Evolutionary conservation across 2,329 filamentous ascomycete species (phyloP).

Genomic region (Trichoderma harzianum): DNA sequence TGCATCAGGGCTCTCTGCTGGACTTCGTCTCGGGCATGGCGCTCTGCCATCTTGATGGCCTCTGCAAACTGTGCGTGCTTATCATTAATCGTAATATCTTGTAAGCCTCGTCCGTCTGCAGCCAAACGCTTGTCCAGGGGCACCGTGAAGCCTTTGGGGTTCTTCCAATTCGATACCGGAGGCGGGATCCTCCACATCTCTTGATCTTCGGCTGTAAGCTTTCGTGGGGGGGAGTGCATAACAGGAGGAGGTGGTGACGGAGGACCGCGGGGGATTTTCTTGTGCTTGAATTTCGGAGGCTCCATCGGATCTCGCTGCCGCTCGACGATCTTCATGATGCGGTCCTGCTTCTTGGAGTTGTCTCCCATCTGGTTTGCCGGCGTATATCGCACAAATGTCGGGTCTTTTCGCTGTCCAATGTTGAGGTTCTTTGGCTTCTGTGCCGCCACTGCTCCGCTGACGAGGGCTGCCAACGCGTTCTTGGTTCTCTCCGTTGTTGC

Average conservation of each 20-base stretch:
- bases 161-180: slow-evolving; percentile 98
- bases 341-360: slow-evolving; percentile 80
- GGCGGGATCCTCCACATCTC: slow-evolving; percentile 90
- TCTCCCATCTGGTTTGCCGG: slow-evolving; percentile 96
- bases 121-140: slow-evolving; percentile 93
- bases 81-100: slow-evolving; percentile 96
- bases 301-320: slow-evolving; percentile 93
- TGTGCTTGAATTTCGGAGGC: slow-evolving; percentile 97
- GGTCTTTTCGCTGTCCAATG: slow-evolving; percentile 72
- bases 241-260: slow-evolving; percentile 90
- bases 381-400: slow-evolving; percentile 93
- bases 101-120: slow-evolving; percentile 84
- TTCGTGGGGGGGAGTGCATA: slow-evolving; percentile 91
- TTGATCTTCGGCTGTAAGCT: slow-evolving; percentile 94
- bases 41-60: slow-evolving; percentile 87
- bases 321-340: slow-evolving; percentile 98
- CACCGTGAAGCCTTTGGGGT: slow-evolving; percentile 96
- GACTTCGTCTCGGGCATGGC: slow-evolving; percentile 93
- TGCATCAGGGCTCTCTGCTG: slow-evolving; percentile 92
- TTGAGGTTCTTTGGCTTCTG: slow-evolving; percentile 97
- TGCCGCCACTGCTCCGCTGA: slow-evolving; percentile 80
- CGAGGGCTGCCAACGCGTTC: slow-evolving; percentile 75
- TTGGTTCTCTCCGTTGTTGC: slow-evolving; percentile 86
- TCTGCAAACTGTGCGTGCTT: slow-evolving; percentile 97
- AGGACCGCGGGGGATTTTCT: slow-evolving; percentile 92